Base-by-base conservation (phyloP, 2,329 filamentous ascomycete species). In the Shiraia sp. region DNA sequence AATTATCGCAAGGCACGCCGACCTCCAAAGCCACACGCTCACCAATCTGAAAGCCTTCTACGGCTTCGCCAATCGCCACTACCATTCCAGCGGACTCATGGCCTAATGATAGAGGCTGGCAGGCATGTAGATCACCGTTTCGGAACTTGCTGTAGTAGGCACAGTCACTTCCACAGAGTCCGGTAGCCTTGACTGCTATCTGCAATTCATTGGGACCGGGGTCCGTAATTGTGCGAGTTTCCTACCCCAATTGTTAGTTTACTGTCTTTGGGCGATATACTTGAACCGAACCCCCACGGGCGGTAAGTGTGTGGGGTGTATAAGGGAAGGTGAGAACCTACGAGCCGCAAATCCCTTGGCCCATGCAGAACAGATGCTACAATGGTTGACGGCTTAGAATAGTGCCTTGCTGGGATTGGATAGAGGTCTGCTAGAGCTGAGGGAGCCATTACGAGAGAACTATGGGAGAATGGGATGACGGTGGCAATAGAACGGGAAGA, bases 101-200 rank as follows among this genome's bases (percentile, higher is more conserved):
- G 28, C 70, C 68, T 3, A 87, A 75, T 4, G 81, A 84, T 23
- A 87, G 71, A 19, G 85, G 84, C 47, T 79, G 76, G 51, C 80
- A 83, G 32, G 81, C 82, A 55, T 83, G 83, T 36, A 87, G 76
- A 65, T 86, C 83, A 32, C 84, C 84, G 59, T 87, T 87, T 68
- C 82, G 81, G 60, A 86, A 86, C 58, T 86, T 85, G 65, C 81
- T 85, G 73, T 85, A 87, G 68, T 87, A 87, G 38, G 81, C 82
- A 39, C 86, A 79, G 66, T 87, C 84, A 6, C 82, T 86, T 41
- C 84, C 84, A 64, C 84, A 87, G 55, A 87, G 82, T 26, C 84
- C 83, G 16, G 84, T 87, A 6, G 80, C 77, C 56, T 79, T 80
- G 65, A 87, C 75, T 53, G 80, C 76, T 56, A 87, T 77, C 66